Percentiles rank a stretch among this genome's conserved stretches.
Conservation (phyloP, 1,284 basidiomycete genomes). For the Abortiporus biennis region DNA sequence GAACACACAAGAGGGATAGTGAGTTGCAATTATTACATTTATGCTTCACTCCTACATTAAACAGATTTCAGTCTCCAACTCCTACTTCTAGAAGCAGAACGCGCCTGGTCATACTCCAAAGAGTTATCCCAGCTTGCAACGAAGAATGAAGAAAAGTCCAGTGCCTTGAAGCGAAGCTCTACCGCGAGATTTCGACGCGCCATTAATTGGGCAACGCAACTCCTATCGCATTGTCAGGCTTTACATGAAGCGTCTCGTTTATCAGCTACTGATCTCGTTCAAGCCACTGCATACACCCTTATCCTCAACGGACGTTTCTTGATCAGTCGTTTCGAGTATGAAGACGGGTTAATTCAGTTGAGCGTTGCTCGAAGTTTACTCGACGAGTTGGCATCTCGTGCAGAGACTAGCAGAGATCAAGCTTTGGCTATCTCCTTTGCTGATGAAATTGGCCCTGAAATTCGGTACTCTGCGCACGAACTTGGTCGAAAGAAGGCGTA, state of each 20-base stretch:
- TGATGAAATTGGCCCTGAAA: constrained; percentile 87
- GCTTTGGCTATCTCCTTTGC: constrained; percentile 83
- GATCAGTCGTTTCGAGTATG: constrained; percentile 67
- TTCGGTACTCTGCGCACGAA: constrained; percentile 90
- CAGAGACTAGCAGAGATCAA: constrained; percentile 82
- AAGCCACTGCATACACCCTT: constrained; percentile 62
- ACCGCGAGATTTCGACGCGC: constrained; percentile 82
- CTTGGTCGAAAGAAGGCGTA: constrained; percentile 71
- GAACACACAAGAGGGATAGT: constrained; percentile 76
- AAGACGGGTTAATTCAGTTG: constrained; percentile 75
- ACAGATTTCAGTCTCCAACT: constrained; percentile 62
- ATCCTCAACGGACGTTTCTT: constrained; percentile 74
- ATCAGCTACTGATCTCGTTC: constrained; percentile 49
- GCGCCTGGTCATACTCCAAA: constrained; percentile 89
- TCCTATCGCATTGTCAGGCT: constrained; percentile 69
- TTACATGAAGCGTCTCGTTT: constrained; percentile 51
- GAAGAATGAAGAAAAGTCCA: constrained; percentile 36
- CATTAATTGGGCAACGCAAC: constrained; percentile 76
- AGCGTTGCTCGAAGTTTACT: constrained; percentile 77
- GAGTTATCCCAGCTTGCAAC: constrained; percentile 61
- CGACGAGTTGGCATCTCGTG: constrained; percentile 62
- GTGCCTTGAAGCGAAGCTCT: constrained; percentile 64
- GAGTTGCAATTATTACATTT: constrained; percentile 28
- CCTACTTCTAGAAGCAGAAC: constrained; percentile 83
- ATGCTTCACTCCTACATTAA: not conserved